Percentiles rank a stretch among this genome's conserved stretches.
Conservation (phyloP, 345 rosid species). For the Eutrema japonicum region DNA sequence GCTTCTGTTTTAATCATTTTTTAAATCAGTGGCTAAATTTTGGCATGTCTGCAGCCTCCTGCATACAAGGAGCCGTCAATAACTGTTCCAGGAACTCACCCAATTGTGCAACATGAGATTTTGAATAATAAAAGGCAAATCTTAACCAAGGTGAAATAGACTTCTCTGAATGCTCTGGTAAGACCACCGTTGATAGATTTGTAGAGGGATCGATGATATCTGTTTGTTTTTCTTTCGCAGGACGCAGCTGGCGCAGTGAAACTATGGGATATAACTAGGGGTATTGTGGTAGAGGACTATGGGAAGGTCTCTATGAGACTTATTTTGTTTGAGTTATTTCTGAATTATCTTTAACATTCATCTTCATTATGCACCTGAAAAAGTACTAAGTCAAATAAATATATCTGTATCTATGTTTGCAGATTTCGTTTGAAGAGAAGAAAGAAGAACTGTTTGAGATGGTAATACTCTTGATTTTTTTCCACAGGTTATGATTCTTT, state of each 20-base stretch:
- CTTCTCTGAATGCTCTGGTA: slow-evolving; percentile 23
- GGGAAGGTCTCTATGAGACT: slow-evolving; percentile 66
- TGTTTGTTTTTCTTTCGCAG: slow-evolving; percentile 51
- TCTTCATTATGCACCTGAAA: slow-evolving; percentile 19
- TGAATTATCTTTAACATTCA: slow-evolving; percentile 4
- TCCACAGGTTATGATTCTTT: slow-evolving; percentile 2
- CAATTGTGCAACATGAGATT: slow-evolving; percentile 93
- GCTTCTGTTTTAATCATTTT: slow-evolving; percentile 7
- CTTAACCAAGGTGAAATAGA: slow-evolving; percentile 76
- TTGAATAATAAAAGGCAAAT: slow-evolving; percentile 95
- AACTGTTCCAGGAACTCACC: slow-evolving; percentile 81
- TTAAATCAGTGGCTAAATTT: slow-evolving; percentile 18
- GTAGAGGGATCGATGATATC: slow-evolving; percentile 26
- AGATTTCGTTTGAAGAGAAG: slow-evolving; percentile 92
- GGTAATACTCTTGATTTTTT: slow-evolving; percentile 50
- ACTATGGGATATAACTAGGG: slow-evolving; percentile 95
- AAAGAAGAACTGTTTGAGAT: slow-evolving; percentile 94
- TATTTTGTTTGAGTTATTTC: slow-evolving; percentile 10
- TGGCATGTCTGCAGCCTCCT: slow-evolving; percentile 63
- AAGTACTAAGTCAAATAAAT: slow-evolving; percentile 14
- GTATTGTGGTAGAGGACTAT: slow-evolving; percentile 83
- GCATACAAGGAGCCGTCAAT: slow-evolving; percentile 78
- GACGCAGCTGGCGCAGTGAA: slow-evolving; percentile 91
- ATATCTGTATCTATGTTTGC: slow-evolving; percentile 31
- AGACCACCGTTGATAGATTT: slow-evolving; percentile 7